These are phyloP conservation scores for Pleurotus pulmonarius DNA, from an alignment of 768 basidiomycete species.

Conservation along the genomic window DNA sequence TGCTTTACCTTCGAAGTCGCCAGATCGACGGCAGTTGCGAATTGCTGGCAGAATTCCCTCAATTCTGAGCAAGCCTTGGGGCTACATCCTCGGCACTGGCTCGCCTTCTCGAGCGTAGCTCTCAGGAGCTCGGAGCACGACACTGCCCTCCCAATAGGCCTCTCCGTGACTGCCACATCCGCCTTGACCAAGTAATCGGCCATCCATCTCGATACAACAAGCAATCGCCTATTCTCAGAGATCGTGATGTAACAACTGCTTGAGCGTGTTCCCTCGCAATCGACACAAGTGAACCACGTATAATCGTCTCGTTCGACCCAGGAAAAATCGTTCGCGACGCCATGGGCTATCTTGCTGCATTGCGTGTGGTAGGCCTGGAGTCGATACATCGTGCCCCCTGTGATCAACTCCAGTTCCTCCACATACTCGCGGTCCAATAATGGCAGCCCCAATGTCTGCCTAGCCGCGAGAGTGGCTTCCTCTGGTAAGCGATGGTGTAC, in stretches of 20 bases:
- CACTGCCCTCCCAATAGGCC: neutral
- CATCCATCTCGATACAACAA: neutral
- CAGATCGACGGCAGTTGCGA: neutral
- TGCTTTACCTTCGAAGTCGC: neutral
- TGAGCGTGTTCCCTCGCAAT: slow-evolving; percentile 13
- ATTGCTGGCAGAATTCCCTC: neutral
- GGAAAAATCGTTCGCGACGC: slow-evolving; percentile 20
- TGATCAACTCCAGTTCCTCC: slow-evolving; percentile 38
- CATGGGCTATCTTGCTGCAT: slow-evolving; percentile 30
- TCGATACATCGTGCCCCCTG: slow-evolving; percentile 34
- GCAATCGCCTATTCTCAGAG: neutral
- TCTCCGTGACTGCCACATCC: neutral
- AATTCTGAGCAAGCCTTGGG: neutral
- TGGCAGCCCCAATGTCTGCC: slow-evolving; percentile 29
- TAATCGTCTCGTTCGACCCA: slow-evolving; percentile 24
- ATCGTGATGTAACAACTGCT: neutral
- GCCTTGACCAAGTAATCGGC: neutral
- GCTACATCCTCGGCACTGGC: neutral
- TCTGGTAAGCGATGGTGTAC: slow-evolving; percentile 32
- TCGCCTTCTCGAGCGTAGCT: neutral
- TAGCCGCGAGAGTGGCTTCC: slow-evolving; percentile 29
- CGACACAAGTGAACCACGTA: slow-evolving; percentile 27
- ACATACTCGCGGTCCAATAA: slow-evolving; percentile 18
- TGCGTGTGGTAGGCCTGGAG: slow-evolving; percentile 37
- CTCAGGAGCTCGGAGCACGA: neutral